Evolutionary conservation across 805 yeast genomes (phyloP), one percentile per base, ranked within the genome.

Genomic region (Zygosaccharomyces lentus): DNA sequence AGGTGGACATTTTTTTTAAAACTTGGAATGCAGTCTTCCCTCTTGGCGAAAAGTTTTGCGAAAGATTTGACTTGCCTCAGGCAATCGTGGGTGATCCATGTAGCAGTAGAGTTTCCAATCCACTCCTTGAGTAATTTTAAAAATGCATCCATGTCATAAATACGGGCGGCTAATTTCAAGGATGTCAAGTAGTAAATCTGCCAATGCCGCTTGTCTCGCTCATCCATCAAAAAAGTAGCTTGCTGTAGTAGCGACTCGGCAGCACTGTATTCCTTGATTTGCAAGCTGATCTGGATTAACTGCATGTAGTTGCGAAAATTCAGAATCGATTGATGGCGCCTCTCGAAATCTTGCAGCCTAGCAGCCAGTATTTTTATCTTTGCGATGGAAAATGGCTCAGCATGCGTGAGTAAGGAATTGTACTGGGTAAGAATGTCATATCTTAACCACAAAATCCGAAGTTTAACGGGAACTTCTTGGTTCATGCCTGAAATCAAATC

Each of bases 251-350:
- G 30, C 4, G 30, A 24, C 1, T 37, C 21, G 3, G 59, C 56
- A 21, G 29, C 29, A 7, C 39, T 39, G 34, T 50, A 55, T 43
- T 51, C 53, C n/a, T 46, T 35, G 3, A 49, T 40, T n/a, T 46
- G 37, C 3, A 55, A 41, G 26, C 49, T 45, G 2, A 60, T 44
- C 31, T 55, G 48, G 2, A 55, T 37, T 15, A 62, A 38, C 36
- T 59, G 62, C 39, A 62, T 38, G 31, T 54, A 56, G 38, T 61
- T 55, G 26, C 56, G 59, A 21, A 57, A 54, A 16, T 50, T 53
- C 19, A 59, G 41, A 9, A 43, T 36, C 1, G 34, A 25, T 17
- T 51, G 43, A 32, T 55, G 43, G 12, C 34, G 30, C 15, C 47
- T 46, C 19, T 51, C 55, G 38, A 60, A 56, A 21, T 52, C 52